These are phyloP conservation scores for Inga laurina DNA, from an alignment of 306 rosid genomes.

Conservation along the genomic window DNA sequence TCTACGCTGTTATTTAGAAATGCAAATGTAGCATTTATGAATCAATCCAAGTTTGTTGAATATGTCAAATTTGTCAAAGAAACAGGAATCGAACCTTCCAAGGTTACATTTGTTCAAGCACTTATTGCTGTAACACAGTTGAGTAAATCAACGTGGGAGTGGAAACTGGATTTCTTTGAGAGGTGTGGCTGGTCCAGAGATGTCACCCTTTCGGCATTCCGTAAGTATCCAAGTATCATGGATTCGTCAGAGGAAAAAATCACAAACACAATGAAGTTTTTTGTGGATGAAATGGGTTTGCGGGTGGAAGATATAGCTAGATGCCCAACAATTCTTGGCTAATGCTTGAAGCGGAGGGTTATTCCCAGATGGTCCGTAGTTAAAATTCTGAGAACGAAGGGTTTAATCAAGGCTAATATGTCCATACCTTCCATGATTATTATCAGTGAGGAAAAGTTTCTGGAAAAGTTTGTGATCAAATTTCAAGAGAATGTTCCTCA, in stretches of 20 bases:
- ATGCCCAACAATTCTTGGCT: neutral
- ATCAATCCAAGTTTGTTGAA: neutral
- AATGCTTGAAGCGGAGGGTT: constrained; percentile 32
- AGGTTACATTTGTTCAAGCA: neutral
- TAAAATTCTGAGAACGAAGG: neutral
- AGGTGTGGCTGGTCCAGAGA: constrained; percentile 38
- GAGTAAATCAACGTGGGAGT: neutral
- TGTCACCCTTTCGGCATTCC: constrained; percentile 26
- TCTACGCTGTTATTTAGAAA: neutral
- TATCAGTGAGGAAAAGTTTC: neutral
- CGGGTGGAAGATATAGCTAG: constrained; percentile 7
- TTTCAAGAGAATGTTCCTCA: neutral
- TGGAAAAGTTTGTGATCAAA: neutral
- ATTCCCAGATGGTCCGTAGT: constrained; percentile 37
- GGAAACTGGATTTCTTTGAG: constrained; percentile 2
- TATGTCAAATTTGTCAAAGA: neutral
- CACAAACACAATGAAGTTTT: neutral
- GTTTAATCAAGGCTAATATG: neutral
- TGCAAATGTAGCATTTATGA: neutral
- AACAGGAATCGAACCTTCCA: neutral
- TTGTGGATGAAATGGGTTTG: constrained; percentile 29
- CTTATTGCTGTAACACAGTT: neutral
- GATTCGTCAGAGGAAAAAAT: neutral
- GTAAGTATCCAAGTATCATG: constrained; percentile 23
- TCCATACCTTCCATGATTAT: neutral